Base-by-base conservation (phyloP, 73 alveolate species). In the Stentor roeselii region DNA sequence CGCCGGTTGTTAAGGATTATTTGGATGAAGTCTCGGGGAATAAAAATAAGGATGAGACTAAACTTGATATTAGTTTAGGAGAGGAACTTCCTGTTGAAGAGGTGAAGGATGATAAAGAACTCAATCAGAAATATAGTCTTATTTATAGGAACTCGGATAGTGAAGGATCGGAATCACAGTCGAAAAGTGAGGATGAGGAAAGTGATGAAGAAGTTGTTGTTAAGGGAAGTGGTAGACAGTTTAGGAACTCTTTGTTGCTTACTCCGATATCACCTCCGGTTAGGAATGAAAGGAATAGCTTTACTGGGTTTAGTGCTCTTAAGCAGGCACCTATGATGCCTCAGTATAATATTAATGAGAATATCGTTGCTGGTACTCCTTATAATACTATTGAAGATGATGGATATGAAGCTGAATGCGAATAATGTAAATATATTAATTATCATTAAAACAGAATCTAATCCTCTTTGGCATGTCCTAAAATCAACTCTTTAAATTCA, bases 361-460 rank as follows among this genome's bases (percentile, higher is more conserved):
- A 50, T 50, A 11, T 50, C 30, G 67, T 11, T 11, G 21, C 21
- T 6, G 30, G 30, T 6, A 50, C 67, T 11, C 67, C 67, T 50
- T 50, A 50, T 50, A 50, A 50, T 50, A 50, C 67, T 50, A 50
- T 50, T 50, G 67, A 50, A 21, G 67, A 50, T 50, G 67, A 50
- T 50, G 67, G 67, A 11, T 50, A 50, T 50, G 67, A 50, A 50
- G 67, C 67, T 11, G 67, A 50, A 50, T 50, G 67, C 21, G 67
- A 50, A 11, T 50, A 21, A n/a, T n/a, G n/a, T n/a, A 50, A 21
- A 50, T 50, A 11, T 50, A 21, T 50, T 50, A 50, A 50, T 50
- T 11, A 50, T 50, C 21, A 50, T 50, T 50, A 21, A 50, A 50
- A n/a, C n/a, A n/a, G n/a, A n/a, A n/a, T n/a, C n/a, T n/a, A n/a